Evolutionary conservation across 129 eudicot species (phyloP).

Genomic region (Ambrosia artemisiifolia): DNA sequence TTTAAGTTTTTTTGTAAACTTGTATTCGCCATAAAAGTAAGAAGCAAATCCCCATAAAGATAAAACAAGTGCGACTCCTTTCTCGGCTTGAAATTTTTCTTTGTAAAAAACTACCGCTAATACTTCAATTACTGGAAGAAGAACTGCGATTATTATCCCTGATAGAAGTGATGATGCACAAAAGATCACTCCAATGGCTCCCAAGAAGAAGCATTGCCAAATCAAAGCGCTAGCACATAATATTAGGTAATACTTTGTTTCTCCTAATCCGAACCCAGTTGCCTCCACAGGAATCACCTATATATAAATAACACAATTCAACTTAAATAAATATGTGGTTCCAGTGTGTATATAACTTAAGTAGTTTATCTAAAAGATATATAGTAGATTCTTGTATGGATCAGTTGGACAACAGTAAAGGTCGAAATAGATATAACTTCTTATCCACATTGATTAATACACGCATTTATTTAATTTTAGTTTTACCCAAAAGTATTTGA

Average conservation of each 20-base stretch:
- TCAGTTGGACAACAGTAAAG: not conserved
- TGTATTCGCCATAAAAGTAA: conserved; percentile 46
- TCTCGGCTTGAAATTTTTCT: conserved; percentile 47
- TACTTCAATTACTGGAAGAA: conserved; percentile 40
- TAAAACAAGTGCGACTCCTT: conserved; percentile 42
- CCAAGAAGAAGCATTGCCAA: conserved; percentile 56
- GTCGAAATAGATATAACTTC: no score
- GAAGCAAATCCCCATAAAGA: conserved; percentile 59
- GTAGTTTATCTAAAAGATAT: no score
- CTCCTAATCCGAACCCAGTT: conserved; percentile 33
- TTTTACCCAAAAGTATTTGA: no score
- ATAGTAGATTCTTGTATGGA: not conserved
- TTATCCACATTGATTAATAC: no score
- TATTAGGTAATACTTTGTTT: conserved; percentile 34
- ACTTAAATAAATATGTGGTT: no score
- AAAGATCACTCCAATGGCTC: conserved; percentile 51
- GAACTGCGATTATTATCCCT: conserved; percentile 43
- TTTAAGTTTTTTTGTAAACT: not conserved
- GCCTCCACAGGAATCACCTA: conserved; percentile 52
- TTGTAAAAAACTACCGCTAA: conserved; percentile 40
- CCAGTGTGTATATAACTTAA: no score
- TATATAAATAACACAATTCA: conserved; percentile 1
- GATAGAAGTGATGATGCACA: conserved; percentile 48
- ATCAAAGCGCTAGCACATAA: conserved; percentile 33
- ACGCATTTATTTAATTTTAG: no score